Evolutionary conservation across 257 asterid genomes (phyloP).

Genomic region (Coffea canephora): DNA sequence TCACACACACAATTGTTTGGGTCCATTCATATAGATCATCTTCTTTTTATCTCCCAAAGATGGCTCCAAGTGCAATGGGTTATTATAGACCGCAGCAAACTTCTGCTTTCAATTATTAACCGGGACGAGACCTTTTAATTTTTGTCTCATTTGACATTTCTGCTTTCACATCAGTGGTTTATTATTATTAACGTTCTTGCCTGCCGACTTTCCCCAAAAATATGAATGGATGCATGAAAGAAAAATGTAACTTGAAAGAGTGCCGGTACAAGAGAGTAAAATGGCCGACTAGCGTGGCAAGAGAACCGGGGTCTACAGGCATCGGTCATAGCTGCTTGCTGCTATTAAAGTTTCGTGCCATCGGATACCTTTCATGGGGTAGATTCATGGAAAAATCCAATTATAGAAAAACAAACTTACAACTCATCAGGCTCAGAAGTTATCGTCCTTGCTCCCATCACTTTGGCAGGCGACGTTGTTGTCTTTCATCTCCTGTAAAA

Average conservation of each 20-base stretch:
- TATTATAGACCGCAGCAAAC: not conserved
- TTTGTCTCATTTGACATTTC: not conserved
- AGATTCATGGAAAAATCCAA: slow-evolving; percentile 10
- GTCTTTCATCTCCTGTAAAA: slow-evolving; percentile 2
- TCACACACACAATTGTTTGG: too few relatives aligned
- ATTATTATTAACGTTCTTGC: not conserved
- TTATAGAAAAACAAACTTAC: slow-evolving; percentile 19
- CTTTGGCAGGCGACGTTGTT: not conserved
- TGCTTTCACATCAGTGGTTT: too few relatives aligned
- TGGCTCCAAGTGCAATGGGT: too few relatives aligned
- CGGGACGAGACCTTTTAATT: not conserved
- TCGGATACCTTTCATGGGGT: slow-evolving; percentile 6
- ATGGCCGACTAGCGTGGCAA: too few relatives aligned
- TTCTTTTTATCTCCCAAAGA: too few relatives aligned
- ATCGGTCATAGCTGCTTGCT: not conserved
- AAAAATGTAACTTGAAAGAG: not conserved
- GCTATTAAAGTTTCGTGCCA: not conserved
- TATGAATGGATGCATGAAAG: not conserved
- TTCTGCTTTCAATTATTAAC: not conserved
- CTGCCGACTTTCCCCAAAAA: not conserved
- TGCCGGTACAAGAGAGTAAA: not conserved
- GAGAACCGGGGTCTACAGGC: not conserved
- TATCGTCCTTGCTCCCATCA: slow-evolving; percentile 15
- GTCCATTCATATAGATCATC: not conserved
- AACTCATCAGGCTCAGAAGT: slow-evolving; percentile 19